Evolutionary conservation across 2,329 filamentous ascomycete species (phyloP), one percentile per base, ranked within the genome.

Genomic region (Xylaria polymorpha): DNA sequence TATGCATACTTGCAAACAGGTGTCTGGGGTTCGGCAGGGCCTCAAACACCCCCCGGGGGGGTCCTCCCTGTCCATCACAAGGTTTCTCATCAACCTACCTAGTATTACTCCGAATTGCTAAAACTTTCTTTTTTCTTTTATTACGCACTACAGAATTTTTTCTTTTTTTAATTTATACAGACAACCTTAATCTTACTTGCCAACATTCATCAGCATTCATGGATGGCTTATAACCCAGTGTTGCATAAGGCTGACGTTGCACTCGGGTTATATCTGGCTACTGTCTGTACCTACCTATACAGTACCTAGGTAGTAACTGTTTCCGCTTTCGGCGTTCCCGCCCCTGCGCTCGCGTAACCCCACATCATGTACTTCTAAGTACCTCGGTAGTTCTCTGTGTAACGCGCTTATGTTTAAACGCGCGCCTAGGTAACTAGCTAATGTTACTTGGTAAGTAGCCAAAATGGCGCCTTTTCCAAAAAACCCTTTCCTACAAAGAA

Each of bases 351-450:
- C 22, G 14, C 46, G 6, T 29, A 3, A 35, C 50, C 48, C 22
- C 22, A 55, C 20, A 51, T 3, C 25, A 32, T 12, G 25, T 35
- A 53, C 25, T 3, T 53, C 6, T n/a, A 50, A 15, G 50, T 53
- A 53, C 50, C n/a, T 39, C 32, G 53, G 53, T 22, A 56, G 53
- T n/a, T n/a, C 18, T 56, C n/a, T 29, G 35, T 37, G 35, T 39
- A 15, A 39, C 32, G 53, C 53, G 53, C 14, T 32, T 55, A 32
- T 15, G 4, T 3, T 22, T 39, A 56, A 56, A 56, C 53, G 53
- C 53, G 53, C 53, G 53, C 18, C 35, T 56, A 39, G 2, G 15
- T 8, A 14, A 22, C 37, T n/a, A 35, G 25, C 25, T n/a, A n/a
- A 53, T 53, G 18, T 53, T 15, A 18, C 14, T 2, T 3, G 25